Conservation (phyloP, 176 grass and related monocot species). For the Musa troglodytarum region DNA sequence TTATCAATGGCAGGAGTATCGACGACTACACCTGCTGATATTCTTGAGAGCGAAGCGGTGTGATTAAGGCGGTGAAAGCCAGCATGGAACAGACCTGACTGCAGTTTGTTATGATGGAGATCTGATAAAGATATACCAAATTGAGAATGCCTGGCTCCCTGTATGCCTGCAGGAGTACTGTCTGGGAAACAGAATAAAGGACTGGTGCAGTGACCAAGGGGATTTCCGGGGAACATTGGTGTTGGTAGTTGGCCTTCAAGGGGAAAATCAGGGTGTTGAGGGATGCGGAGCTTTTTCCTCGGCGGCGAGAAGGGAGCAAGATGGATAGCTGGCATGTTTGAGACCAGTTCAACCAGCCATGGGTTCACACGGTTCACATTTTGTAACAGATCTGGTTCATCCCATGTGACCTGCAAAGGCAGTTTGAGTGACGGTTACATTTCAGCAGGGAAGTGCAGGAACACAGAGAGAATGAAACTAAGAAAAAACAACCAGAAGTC, state of each 20-base stretch:
- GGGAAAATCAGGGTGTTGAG: slow-evolving; percentile 48
- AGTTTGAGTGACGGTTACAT: neutral
- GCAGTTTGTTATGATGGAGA: slow-evolving; percentile 69
- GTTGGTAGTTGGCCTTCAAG: slow-evolving; percentile 37
- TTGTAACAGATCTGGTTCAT: slow-evolving; percentile 95
- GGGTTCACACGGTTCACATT: slow-evolving; percentile 93
- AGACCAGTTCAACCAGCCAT: slow-evolving; percentile 88
- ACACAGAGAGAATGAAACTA: neutral
- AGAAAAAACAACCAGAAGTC: neutral
- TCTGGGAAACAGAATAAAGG: slow-evolving; percentile 65
- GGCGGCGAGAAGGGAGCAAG: slow-evolving; percentile 76
- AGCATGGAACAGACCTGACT: slow-evolving; percentile 44
- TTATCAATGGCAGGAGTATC: slow-evolving; percentile 37
- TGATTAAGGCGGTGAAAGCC: slow-evolving; percentile 44
- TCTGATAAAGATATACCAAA: slow-evolving; percentile 87
- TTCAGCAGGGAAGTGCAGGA: neutral
- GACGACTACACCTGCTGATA: slow-evolving; percentile 44
- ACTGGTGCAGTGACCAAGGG: slow-evolving; percentile 31
- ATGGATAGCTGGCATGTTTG: slow-evolving; percentile 68
- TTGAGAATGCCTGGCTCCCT: slow-evolving; percentile 99
- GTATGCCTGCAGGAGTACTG: slow-evolving; percentile 89
- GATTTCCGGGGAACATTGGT: slow-evolving; percentile 46
- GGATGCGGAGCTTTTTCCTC: slow-evolving; percentile 68
- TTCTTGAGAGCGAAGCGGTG: slow-evolving; percentile 32
- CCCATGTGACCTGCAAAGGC: slow-evolving; percentile 69